Base-by-base conservation (phyloP, 208 protist species). In the Crithidia brevicula region DNA sequence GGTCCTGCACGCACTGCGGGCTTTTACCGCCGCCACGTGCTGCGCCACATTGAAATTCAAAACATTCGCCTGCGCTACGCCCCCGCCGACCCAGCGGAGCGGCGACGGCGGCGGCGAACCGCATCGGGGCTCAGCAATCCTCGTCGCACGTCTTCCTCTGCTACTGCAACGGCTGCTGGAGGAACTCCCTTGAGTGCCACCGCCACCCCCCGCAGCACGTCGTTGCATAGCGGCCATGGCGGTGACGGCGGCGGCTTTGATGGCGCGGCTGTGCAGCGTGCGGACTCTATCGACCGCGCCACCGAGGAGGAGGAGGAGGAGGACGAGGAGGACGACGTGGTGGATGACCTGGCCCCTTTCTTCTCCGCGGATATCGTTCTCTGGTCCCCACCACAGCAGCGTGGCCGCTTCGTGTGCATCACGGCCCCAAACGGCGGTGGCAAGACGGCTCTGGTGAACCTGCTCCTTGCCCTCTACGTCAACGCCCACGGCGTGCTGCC, bases 321-420 rank as follows among this genome's bases (percentile, higher is more conserved):
- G 4, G 27, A 43, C 10, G 68, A 28, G 20, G 18, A 20, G 31
- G 25, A 56, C 52, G 57, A 50, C 16, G 20, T 23, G 28, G 15
- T 40, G 18, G 23, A 27, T 10, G 58, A 42, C 49, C 30, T 10
- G 8, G 50, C 45, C 11, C 65, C 63, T 36, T 31, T 50, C 42
- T 73, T 73, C 51, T 61, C 67, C 0, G 58, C 49, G 23, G 67
- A 73, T 42, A 60, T 73, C 28, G 38, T 67, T 1, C 33, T 73
- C 25, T 73, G 67, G 67, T 73, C 58, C 28, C 67, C 67, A 8
- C 22, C 47, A 18, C 58, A 59, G 59, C 67, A 56, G 28, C 57
- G 57, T 20, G 85, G 85, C 3, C 77, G 76, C 28, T 66, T 93
- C 40, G 75, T 93, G n/a, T 88, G 82, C 63, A 30, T 93, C 13